These are phyloP conservation scores for Salisapilia sapeloensis DNA, from an alignment of 352 stramenopile genomes.

Conservation along the genomic window DNA sequence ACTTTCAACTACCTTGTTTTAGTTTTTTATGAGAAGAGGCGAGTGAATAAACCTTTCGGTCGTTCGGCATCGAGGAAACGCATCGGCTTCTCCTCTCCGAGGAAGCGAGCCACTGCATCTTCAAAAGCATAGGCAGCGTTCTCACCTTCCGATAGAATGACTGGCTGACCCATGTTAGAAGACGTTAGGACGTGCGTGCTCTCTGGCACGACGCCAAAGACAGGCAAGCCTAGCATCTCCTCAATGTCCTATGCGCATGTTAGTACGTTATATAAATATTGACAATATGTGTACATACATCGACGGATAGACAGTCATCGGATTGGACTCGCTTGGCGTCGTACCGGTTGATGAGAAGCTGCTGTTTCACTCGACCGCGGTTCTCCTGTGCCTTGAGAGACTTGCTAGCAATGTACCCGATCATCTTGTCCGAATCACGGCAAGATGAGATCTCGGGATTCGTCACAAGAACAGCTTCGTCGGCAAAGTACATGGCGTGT, in stretches of 20 bases:
- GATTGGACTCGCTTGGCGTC: slow-evolving; percentile 78
- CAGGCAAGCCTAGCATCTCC: slow-evolving; percentile 81
- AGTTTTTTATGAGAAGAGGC: slow-evolving; percentile 36
- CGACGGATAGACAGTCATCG: slow-evolving; percentile 80
- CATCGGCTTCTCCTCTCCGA: slow-evolving; percentile 76
- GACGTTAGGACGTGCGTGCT: slow-evolving; percentile 82
- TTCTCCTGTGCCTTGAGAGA: slow-evolving; percentile 70
- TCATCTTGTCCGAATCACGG: slow-evolving; percentile 92
- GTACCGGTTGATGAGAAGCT: slow-evolving; percentile 85
- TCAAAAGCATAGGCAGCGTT: slow-evolving; percentile 71
- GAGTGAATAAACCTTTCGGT: slow-evolving; percentile 63
- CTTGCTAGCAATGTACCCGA: slow-evolving; percentile 86
- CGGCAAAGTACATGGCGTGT: slow-evolving; percentile 88
- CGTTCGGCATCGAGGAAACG: slow-evolving; percentile 75
- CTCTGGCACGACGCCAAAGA: slow-evolving; percentile 85
- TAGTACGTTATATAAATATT: neutral
- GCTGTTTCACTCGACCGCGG: slow-evolving; percentile 56
- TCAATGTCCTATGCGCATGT: slow-evolving; percentile 56
- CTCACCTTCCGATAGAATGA: slow-evolving; percentile 66
- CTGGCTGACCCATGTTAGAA: slow-evolving; percentile 86
- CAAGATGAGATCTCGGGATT: slow-evolving; percentile 88
- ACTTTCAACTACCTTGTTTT: neutral
- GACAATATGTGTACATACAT: slow-evolving; percentile 13
- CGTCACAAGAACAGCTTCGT: slow-evolving; percentile 88
- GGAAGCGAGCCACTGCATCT: slow-evolving; percentile 82